Evolutionary conservation across 176 grass and related monocot species (phyloP), one percentile per base, ranked within the genome.

Genomic region (Avena atlantica): DNA sequence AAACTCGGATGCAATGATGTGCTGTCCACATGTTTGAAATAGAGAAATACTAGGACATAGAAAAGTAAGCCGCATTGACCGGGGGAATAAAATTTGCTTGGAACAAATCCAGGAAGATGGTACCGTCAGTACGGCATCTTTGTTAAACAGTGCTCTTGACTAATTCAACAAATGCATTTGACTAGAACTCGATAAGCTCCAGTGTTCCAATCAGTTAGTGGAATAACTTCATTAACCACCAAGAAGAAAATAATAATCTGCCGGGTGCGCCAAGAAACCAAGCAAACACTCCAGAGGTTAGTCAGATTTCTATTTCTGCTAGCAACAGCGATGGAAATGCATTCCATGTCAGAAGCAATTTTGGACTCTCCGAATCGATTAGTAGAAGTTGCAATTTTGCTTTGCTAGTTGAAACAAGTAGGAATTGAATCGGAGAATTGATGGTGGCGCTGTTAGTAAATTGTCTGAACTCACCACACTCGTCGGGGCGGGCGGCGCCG

Each of bases 381-480:
- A n/a, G n/a, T n/a, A n/a, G n/a, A n/a, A n/a, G n/a, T n/a, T n/a
- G n/a, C 31, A 31, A 31, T 31, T 31, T 3, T 31, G 31, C 2
- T 31, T 31, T 31, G 31, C 31, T 31, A 31, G 31, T 23, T 16
- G 4, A 20, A 77, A 40, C 25, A 24, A 51, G 12, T 50, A 60
- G 0, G 14, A 88, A 83, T 5, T 36, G 50, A 12, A 48, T 57
- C 58, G 7, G 49, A 5, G 68, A 78, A 79, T 8, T 29, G 12
- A 19, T 0, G 36, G 31, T 12, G n/a, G 11, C 5, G 3, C 11
- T 81, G 66, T 73, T 0, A 23, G 69, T 50, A 8, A 67, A 27
- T 60, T 50, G 12, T 2, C 47, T 52, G 4, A 79, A 90, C 85
- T 90, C 80, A 80, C 66, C 80, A 57, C 89, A 91, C 48, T 65